phyloP scores from a whole-genome alignment of 176 grass and related monocot species.

The Oryza coarctata region DNA sequence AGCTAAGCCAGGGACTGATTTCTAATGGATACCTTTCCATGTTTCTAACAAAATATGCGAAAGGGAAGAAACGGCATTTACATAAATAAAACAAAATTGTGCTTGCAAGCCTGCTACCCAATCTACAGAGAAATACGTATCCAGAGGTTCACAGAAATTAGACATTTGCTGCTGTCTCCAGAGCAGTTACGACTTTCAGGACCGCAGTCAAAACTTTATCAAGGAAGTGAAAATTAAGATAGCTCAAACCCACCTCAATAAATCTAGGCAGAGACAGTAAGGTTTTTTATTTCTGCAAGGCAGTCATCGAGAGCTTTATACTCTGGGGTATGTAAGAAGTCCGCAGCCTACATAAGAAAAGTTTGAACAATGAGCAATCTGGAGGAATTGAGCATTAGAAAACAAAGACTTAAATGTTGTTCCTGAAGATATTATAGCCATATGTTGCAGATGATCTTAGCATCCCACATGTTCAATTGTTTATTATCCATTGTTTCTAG shows the following conservation, averaged over 20 bases:
- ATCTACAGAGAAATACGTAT: neutral
- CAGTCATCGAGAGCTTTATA: conserved; percentile 60
- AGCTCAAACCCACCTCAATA: neutral
- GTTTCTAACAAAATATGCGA: neutral
- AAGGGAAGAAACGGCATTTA: neutral
- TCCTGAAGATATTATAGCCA: neutral
- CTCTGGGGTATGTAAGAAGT: conserved; percentile 62
- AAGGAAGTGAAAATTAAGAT: neutral
- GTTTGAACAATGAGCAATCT: conserved; percentile 13
- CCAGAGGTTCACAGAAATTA: neutral
- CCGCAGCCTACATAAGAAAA: conserved; percentile 49
- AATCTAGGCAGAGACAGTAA: conserved; percentile 42
- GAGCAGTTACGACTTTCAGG: neutral
- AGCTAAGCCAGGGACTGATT: neutral
- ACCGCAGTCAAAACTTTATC: neutral
- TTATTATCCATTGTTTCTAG: neutral
- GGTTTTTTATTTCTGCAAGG: conserved; percentile 58
- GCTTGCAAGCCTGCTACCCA: neutral
- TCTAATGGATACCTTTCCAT: neutral
- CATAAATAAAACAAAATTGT: neutral
- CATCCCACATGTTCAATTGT: neutral
- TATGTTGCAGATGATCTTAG: neutral
- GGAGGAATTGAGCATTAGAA: neutral
- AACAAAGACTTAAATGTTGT: neutral
- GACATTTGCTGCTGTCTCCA: neutral